Percentiles rank a stretch among this genome's conserved stretches.
Evolutionary conservation across 2,329 filamentous ascomycete genomes (phyloP).

Genomic region (Fusarium kyushuense): DNA sequence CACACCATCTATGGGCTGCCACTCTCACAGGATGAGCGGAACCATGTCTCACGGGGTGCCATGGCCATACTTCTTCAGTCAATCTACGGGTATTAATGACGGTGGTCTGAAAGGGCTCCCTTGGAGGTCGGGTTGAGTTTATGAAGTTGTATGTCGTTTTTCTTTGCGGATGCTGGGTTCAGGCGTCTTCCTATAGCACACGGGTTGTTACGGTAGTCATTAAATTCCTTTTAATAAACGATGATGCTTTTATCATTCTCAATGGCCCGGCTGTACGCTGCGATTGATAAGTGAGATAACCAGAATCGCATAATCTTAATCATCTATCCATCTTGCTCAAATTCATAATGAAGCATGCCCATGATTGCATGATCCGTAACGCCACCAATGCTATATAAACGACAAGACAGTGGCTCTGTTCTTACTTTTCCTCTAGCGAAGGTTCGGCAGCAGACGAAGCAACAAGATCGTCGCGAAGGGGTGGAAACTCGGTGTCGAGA

Average conservation of each 20-base stretch:
- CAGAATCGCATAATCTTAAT: background rate
- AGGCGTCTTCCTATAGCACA: constrained; percentile 30
- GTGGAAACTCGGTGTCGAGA: constrained; percentile 54
- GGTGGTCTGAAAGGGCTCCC: constrained; percentile 32
- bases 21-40: constrained; percentile 25
- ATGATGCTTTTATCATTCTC: constrained; percentile 37
- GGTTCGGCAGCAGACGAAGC: constrained; percentile 4
- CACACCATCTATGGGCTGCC: constrained; percentile 40
- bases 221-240: constrained; percentile 41
- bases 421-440: background rate
- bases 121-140: constrained; percentile 32
- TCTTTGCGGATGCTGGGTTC: constrained; percentile 34
- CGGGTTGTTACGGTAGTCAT: constrained; percentile 38
- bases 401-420: background rate
- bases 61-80: constrained; percentile 40
- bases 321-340: background rate
- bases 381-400: constrained; percentile 19
- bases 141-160: constrained; percentile 45
- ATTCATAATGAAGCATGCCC: background rate
- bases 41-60: constrained; percentile 23
- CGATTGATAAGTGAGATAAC: background rate
- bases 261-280: background rate
- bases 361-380: constrained; percentile 15
- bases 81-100: constrained; percentile 39
- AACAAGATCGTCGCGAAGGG: constrained; percentile 40